Evolutionary conservation across 306 rosid genomes (phyloP), one percentile per base, ranked within the genome.

Genomic region (Quercus ilex): DNA sequence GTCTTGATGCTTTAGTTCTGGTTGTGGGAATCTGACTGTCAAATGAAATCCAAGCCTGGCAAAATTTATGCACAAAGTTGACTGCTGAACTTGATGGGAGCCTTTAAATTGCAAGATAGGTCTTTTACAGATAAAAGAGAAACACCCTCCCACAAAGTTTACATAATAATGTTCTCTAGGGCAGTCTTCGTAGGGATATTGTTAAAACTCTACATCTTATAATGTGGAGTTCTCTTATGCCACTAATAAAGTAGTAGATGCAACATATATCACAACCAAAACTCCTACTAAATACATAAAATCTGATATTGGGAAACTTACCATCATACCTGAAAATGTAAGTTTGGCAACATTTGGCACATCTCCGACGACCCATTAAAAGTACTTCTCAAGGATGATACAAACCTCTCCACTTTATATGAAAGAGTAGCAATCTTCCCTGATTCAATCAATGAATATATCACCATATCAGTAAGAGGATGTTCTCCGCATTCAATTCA

Each of bases 301-400:
- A 41, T 35, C 81, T 77, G 74, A 51, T 46, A 33, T 51, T 53
- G 79, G 79, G 75, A 75, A 82, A 90, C 96, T 90, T 91, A 88
- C 96, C 96, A 85, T 88, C 95, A 76, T 90, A 95, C 93, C 94
- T 91, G 94, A 90, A 89, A 84, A 73, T 89, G 89, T 81, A 87
- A 41, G 76, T 79, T 76, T 21, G 85, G 84, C 73, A 78, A 79
- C 81, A 82, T 2, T 74, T 38, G 78, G 46, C 62, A 35, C 52
- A 52, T 72, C 77, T 84, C 80, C 56, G 56, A 52, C 69, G 87
- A 69, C n/a, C 56, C 78, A 71, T 70, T 18, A 52, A 68, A 20
- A 13, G 46, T 23, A 18, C 77, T 85, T 74, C 83, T 80, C 35
- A 70, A 68, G 49, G 73, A 79, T 11, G 87, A 76, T 33, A 83